These are phyloP conservation scores for Cyclocybe cylindracea DNA, from an alignment of 768 basidiomycete species.

Conservation along the genomic window DNA sequence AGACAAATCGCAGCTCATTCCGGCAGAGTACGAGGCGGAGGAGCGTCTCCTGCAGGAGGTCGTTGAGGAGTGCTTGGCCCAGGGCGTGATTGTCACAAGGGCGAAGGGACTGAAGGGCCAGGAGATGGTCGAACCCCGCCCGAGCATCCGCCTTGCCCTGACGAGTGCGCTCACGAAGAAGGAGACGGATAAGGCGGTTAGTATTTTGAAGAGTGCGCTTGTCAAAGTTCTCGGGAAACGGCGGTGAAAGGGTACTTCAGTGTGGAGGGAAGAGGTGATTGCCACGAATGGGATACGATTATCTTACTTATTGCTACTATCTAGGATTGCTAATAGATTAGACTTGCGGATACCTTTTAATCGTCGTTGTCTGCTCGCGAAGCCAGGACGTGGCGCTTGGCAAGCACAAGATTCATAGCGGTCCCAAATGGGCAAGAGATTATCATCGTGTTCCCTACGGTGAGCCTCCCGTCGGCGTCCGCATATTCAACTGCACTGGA, in stretches of 20 bases:
- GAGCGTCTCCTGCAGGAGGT: constrained; percentile 88
- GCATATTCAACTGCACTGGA: too few relatives aligned
- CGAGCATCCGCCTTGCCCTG: constrained; percentile 84
- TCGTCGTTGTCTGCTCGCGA: too few relatives aligned
- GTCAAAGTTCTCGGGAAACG: constrained; percentile 72
- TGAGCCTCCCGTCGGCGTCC: too few relatives aligned
- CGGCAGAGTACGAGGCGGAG: constrained; percentile 65
- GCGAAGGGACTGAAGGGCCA: constrained; percentile 82
- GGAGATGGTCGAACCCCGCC: constrained; percentile 78
- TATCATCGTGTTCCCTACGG: too few relatives aligned
- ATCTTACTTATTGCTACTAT: too few relatives aligned
- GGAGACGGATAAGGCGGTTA: constrained; percentile 88
- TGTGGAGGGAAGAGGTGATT: too few relatives aligned
- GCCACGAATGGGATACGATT: too few relatives aligned
- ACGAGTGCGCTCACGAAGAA: constrained; percentile 81
- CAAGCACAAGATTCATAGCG: too few relatives aligned
- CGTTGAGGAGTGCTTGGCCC: constrained; percentile 80
- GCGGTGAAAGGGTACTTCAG: constrained; percentile 28
- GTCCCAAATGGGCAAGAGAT: too few relatives aligned
- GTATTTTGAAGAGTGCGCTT: constrained; percentile 70
- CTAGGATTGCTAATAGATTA: too few relatives aligned
- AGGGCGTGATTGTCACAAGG: constrained; percentile 85
- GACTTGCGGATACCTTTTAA: too few relatives aligned
- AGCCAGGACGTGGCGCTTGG: too few relatives aligned
- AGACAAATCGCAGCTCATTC: constrained; percentile 36